These are phyloP conservation scores for Turritis glabra DNA, from an alignment of 345 rosid species.

Conservation along the genomic window DNA sequence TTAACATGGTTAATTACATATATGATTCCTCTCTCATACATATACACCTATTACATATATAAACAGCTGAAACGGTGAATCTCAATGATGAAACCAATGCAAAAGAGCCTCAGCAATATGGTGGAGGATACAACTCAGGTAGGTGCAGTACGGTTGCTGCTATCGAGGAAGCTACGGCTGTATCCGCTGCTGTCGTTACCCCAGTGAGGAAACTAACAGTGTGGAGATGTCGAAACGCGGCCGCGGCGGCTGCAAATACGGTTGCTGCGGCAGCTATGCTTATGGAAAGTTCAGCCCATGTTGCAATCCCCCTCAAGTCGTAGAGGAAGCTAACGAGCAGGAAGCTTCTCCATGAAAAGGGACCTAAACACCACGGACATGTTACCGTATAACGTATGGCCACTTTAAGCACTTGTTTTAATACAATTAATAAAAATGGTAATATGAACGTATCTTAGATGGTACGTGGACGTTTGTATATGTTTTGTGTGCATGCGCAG, in stretches of 20 bases:
- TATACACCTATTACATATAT: constrained; percentile 1
- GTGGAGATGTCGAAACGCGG: constrained; percentile 1
- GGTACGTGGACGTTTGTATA: background rate
- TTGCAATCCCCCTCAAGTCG: constrained; percentile 2
- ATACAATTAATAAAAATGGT: constrained; percentile 12
- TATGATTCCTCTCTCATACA: background rate
- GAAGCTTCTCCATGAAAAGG: constrained; percentile 16
- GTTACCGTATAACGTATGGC: constrained; percentile 13
- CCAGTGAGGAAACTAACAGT: constrained; percentile 1
- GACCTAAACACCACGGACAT: background rate
- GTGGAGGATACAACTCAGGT: too few relatives aligned
- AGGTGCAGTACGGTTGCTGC: constrained; percentile 23
- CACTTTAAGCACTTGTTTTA: background rate
- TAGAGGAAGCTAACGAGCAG: background rate
- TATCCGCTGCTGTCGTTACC: constrained; percentile 1
- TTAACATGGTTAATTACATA: background rate
- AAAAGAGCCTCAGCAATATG: constrained; percentile 6
- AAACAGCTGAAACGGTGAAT: constrained; percentile 7
- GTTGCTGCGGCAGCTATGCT: background rate
- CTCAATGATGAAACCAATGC: background rate
- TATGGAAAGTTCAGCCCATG: background rate
- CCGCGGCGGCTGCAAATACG: constrained; percentile 2
- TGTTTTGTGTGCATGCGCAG: background rate
- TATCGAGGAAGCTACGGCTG: background rate
- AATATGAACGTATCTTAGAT: constrained; percentile 12